A percentile compares a stretch with the other conserved stretches of the same genome.
phyloP scores from a whole-genome alignment of 78 protist species.

The Planoprotostelium fungivorum region DNA sequence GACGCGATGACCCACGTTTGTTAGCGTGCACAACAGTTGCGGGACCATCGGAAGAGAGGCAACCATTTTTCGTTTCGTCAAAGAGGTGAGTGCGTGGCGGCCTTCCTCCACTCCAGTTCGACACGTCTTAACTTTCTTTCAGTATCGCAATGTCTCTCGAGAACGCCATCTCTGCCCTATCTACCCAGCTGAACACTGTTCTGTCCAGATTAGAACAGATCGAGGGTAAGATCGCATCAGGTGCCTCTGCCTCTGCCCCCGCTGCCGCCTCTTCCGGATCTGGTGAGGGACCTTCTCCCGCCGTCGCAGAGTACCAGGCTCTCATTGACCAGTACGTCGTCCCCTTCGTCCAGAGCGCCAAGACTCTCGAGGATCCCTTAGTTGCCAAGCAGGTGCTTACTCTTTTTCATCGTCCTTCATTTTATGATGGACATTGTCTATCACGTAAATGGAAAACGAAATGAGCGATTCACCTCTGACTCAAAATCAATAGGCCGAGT shows the following conservation, averaged over 20 bases:
- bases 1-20: too few relatives aligned
- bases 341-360: constrained; percentile 31
- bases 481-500: constrained; percentile 2
- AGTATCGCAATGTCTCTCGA: background rate
- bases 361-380: constrained; percentile 23
- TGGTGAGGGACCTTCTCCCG: constrained; percentile 27
- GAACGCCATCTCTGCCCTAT: background rate
- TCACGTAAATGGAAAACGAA: background rate
- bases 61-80: too few relatives aligned
- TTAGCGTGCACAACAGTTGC: too few relatives aligned
- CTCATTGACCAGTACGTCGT: constrained; percentile 38
- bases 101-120: too few relatives aligned
- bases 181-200: background rate
- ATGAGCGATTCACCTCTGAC: constrained; percentile 11
- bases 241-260: constrained; percentile 32
- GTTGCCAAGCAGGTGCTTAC: background rate
- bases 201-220: constrained; percentile 34
- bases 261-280: constrained; percentile 19
- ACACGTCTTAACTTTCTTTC: too few relatives aligned
- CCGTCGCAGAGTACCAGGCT: constrained; percentile 50
- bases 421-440: background rate
- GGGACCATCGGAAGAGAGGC: too few relatives aligned
- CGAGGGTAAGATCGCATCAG: constrained; percentile 47
- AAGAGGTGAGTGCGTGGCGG: too few relatives aligned
- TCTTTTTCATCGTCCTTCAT: too few relatives aligned